Evolutionary conservation across 2,329 filamentous ascomycete species (phyloP), one percentile per base, ranked within the genome.

Genomic region (Sarocladium oryzae): DNA sequence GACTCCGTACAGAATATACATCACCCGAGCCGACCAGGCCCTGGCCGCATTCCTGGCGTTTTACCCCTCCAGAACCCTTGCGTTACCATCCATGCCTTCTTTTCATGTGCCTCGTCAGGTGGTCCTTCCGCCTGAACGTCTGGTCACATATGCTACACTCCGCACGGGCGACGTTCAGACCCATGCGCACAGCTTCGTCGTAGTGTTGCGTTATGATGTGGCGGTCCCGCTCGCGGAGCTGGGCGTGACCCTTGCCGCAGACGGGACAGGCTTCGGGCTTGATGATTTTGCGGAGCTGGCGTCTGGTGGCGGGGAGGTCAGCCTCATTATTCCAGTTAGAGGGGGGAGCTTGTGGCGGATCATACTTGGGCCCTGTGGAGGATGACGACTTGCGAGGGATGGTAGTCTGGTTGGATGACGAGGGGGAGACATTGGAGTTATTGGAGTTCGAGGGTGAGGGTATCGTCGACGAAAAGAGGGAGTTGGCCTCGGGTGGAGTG

Each of bases 141-240:
- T 48, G 43, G 9, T 48, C 43, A 33, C 43, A 48, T n/a, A 48
- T 13, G 21, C 28, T 20, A 16, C 43, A 48, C 26, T 32, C 2
- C 7, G 43, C 6, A 33, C 43, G 43, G 43, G 32, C 28, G 16
- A 33, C 28, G 26, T 48, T 48, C 7, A 48, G 43, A 48, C 43
- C 43, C 43, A 48, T 48, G 3, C 43, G 43, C 43, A 48, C 43
- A 20, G 43, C 43, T 13, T 48, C 43, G 10, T 48, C 43, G 28
- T 48, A 48, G 43, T 48, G 43, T n/a, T 48, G 43, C 11, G 43
- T 48, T 24, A 48, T 48, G 43, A 51, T 35, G 28, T 51, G 49
- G 24, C 49, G 49, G 37, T 51, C 26, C 4, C 36, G 26, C 9
- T 51, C 49, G 8, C 49, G 36, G 15, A 41, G 1, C 16, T 43